phyloP scores from a whole-genome alignment of 2,329 filamentous ascomycete genomes.

The Colletotrichum incanum region DNA sequence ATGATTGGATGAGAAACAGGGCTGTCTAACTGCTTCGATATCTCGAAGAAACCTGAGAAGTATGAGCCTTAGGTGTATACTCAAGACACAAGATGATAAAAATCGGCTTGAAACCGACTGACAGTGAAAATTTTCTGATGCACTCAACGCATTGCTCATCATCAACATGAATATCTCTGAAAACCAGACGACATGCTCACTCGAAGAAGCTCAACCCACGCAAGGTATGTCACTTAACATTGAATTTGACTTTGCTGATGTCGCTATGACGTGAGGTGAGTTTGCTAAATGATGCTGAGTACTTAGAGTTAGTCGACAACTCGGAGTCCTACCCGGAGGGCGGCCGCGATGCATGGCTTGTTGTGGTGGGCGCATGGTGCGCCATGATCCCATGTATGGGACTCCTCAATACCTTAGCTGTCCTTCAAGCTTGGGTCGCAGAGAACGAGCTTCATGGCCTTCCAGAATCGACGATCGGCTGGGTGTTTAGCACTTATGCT shows the following conservation, averaged over 20 bases:
- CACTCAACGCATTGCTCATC: neutral
- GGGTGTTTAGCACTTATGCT: conserved; percentile 81
- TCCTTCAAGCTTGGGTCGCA: conserved; percentile 77
- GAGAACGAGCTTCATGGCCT: conserved; percentile 74
- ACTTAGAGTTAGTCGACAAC: neutral
- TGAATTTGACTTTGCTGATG: neutral
- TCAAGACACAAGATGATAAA: neutral
- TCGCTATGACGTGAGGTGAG: neutral
- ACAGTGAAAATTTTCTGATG: neutral
- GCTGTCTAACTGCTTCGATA: neutral
- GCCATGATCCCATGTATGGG: conserved; percentile 77
- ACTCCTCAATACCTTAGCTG: conserved; percentile 76
- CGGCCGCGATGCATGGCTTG: conserved; percentile 76
- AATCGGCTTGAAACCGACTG: neutral
- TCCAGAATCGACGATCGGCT: conserved; percentile 74
- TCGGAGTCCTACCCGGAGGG: conserved; percentile 75
- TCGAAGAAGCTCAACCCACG: neutral
- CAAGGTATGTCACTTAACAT: neutral
- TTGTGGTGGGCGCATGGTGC: conserved; percentile 80
- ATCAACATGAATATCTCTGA: neutral
- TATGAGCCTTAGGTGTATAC: neutral
- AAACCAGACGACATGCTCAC: neutral
- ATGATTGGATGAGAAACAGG: neutral
- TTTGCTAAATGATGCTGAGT: neutral
- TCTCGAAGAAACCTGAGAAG: neutral